These are phyloP conservation scores for Coemansia sp. DNA, from an alignment of 192 early-diverging fungal genomes.

Conservation along the genomic window DNA sequence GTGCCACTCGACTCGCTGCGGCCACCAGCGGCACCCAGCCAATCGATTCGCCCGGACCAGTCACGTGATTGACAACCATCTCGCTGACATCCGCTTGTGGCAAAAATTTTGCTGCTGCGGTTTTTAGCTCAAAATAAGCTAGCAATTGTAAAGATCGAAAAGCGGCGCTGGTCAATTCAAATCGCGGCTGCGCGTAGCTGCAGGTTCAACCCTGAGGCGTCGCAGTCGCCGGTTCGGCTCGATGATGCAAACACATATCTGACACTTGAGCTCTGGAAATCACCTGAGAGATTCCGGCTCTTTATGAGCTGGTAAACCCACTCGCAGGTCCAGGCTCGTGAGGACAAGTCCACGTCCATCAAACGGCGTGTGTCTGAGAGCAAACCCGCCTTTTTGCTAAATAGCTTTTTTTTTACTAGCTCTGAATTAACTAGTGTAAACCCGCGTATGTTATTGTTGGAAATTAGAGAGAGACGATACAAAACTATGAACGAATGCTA, in stretches of 20 bases:
- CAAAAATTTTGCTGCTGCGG: conserved; percentile 1
- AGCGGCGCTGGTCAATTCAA: background rate
- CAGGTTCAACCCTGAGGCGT: conserved; percentile 6
- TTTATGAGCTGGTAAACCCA: conserved; percentile 37
- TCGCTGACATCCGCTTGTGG: background rate
- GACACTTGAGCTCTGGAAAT: conserved; percentile 39
- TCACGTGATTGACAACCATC: background rate
- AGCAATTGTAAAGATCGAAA: background rate
- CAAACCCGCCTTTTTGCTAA: background rate
- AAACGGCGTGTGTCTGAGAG: conserved; percentile 55
- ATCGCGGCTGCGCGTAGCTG: background rate
- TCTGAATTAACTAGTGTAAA: background rate
- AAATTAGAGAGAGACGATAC: background rate
- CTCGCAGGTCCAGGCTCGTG: conserved; percentile 47
- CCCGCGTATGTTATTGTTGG: background rate
- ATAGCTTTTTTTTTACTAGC: background rate
- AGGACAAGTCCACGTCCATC: conserved; percentile 32
- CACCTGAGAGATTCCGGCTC: conserved; percentile 28
- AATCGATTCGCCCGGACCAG: background rate
- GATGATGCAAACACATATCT: conserved; percentile 38
- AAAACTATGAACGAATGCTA: background rate
- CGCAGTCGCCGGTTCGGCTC: conserved; percentile 13
- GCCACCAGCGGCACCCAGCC: background rate
- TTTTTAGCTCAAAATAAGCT: background rate
- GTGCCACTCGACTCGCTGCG: background rate